Base-by-base conservation (phyloP, 176 grass and related monocot genomes). In the Cenchrus fungigraminus region DNA sequence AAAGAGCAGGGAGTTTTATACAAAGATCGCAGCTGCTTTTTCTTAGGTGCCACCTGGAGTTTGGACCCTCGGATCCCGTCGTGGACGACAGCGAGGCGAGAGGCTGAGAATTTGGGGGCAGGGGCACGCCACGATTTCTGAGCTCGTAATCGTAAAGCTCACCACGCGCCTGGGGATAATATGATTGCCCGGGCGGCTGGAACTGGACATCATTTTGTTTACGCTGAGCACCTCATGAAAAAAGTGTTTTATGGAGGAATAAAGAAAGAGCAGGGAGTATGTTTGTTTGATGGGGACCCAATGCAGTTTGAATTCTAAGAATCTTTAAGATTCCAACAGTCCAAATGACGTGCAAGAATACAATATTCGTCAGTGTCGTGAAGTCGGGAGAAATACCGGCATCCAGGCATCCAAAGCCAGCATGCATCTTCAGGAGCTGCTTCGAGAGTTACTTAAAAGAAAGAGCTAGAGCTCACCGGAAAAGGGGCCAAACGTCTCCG, bases 41-140 rank as follows among this genome's bases (percentile, higher is more conserved):
- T 61, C 22, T 16, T 3, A 62, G 81, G 56, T 22, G n/a, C 54
- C 53, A 77, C 31, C 31, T 32, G 31, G 31, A 32, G 31, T 64
- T 6, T 13, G 31, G 4, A 45, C 43, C 43, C n/a, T 45, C 14
- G 2, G 53, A 58, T 44, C 56, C 56, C 40, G 13, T 28, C 25
- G 58, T 79, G 71, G 46, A 51, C 22, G 42, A 31, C 54, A 13
- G 34, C 16, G 70, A 11, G 34, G 34, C 16, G 70, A 11, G 34
- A 40, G 42, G 70, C 15, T 20, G 12, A 37, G 31, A 73, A 50
- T 8, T 29, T 22, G 19, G 19, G 9, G 20, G 19, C 17, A 47
- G 40, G 5, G 12, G 13, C 29, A 45, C 76, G 50, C 84, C 67
- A 73, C 64, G 68, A 73, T 80, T 80, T 80, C 57, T 31, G 7